These are phyloP conservation scores for Oryza glumipatula DNA, from an alignment of 176 grass and related monocot species.

Conservation along the genomic window DNA sequence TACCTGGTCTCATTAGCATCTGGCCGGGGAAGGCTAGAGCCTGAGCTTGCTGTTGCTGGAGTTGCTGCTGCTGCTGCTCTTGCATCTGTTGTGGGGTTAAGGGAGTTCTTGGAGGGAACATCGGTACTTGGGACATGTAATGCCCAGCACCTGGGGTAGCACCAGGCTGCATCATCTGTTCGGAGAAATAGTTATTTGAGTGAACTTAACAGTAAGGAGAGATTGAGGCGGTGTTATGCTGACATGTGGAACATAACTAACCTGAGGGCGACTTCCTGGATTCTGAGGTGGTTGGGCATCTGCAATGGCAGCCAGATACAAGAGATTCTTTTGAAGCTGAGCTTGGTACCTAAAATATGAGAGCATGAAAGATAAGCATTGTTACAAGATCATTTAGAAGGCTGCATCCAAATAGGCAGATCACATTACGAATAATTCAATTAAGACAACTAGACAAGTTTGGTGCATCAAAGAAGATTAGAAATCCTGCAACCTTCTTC, in stretches of 20 bases:
- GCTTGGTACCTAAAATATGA: slow-evolving; percentile 83
- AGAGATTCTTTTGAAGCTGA: slow-evolving; percentile 95
- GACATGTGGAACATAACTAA: slow-evolving; percentile 29
- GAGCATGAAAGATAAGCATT: slow-evolving; percentile 24
- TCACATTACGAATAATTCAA: slow-evolving; percentile 8
- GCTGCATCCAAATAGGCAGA: background rate
- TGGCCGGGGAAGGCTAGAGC: slow-evolving; percentile 64
- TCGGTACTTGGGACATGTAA: slow-evolving; percentile 74
- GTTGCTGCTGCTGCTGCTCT: slow-evolving; percentile 72
- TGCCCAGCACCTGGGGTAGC: slow-evolving; percentile 55
- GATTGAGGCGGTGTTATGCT: background rate
- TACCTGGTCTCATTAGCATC: slow-evolving; percentile 70
- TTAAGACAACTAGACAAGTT: background rate
- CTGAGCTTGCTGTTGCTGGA: slow-evolving; percentile 73
- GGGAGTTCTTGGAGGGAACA: slow-evolving; percentile 81
- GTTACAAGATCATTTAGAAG: background rate
- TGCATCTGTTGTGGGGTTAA: slow-evolving; percentile 78
- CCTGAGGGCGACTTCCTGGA: slow-evolving; percentile 76
- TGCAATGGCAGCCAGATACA: slow-evolving; percentile 93
- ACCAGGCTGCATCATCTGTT: slow-evolving; percentile 71
- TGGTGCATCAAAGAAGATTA: slow-evolving; percentile 6
- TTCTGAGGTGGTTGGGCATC: slow-evolving; percentile 87
- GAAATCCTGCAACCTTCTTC: background rate
- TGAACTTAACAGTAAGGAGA: background rate
- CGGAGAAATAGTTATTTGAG: slow-evolving; percentile 11